phyloP scores from a whole-genome alignment of 768 basidiomycete species.

The Rhizopogon rudus region DNA sequence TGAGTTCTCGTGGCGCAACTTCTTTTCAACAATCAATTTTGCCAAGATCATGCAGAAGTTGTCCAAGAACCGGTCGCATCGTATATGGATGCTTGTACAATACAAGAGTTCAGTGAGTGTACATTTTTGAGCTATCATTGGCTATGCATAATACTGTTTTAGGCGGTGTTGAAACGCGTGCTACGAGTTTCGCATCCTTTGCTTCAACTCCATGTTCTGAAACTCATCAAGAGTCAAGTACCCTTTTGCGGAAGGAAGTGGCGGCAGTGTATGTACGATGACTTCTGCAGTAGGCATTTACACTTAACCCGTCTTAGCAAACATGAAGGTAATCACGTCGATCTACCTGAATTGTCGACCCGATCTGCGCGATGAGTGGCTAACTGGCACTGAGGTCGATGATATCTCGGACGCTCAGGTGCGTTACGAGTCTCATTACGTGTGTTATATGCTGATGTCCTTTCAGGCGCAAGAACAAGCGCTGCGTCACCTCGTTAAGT shows the following conservation, averaged over 20 bases:
- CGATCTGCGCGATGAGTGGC: conserved; percentile 96
- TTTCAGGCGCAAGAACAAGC: conserved; percentile 90
- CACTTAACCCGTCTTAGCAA: conserved; percentile 50
- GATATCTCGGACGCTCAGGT: conserved; percentile 91
- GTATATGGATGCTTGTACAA: conserved; percentile 94
- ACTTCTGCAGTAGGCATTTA: neutral
- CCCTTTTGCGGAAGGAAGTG: conserved; percentile 98
- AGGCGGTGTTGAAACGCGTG: conserved; percentile 96
- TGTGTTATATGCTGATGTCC: neutral
- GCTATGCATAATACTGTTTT: neutral
- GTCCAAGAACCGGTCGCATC: conserved; percentile 89
- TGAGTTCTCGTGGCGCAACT: conserved; percentile 97
- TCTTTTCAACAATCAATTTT: conserved; percentile 96
- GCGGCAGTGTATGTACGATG: conserved; percentile 73
- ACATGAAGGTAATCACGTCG: conserved; percentile 99
- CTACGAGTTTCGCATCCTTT: conserved; percentile 91
- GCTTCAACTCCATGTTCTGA: conserved; percentile 91
- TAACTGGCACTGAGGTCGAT: conserved; percentile 89
- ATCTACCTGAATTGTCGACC: conserved; percentile 98
- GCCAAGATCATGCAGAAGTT: conserved; percentile 97
- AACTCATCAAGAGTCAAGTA: conserved; percentile 98
- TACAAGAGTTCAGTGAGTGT: conserved; percentile 91
- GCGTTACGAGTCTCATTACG: conserved; percentile 12
- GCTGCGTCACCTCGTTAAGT: conserved; percentile 88
- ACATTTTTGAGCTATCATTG: neutral